Percentiles rank a stretch among this genome's conserved stretches.
phyloP scores from a whole-genome alignment of 192 early-diverging fungal species.

The Kickxella alabastrina region DNA sequence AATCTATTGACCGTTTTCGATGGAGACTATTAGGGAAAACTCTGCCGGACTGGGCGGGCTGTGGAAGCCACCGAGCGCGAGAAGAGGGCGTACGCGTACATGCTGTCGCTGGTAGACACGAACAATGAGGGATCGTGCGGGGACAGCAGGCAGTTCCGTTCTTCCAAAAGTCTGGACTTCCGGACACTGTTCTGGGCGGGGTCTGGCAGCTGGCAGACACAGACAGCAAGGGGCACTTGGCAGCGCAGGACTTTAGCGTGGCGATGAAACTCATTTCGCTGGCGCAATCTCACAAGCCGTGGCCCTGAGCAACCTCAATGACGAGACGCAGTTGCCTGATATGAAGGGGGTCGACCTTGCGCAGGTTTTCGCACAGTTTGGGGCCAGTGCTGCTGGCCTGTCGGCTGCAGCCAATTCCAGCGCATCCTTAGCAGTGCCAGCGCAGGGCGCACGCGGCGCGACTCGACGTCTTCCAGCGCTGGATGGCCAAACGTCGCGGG shows the following conservation, averaged over 20 bases:
- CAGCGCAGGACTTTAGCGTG: constrained; percentile 66
- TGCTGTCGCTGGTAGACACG: constrained; percentile 61
- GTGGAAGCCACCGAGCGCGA: constrained; percentile 59
- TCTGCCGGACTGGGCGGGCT: constrained; percentile 12
- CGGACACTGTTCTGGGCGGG: constrained; percentile 59
- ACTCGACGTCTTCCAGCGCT: constrained; percentile 36
- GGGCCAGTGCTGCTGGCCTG: constrained; percentile 7
- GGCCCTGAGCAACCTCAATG: constrained; percentile 47
- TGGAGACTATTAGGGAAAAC: constrained; percentile 21
- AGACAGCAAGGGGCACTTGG: constrained; percentile 72
- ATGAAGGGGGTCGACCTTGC: constrained; percentile 54
- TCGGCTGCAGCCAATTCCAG: constrained; percentile 6
- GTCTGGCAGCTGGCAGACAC: constrained; percentile 87
- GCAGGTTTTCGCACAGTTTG: neutral
- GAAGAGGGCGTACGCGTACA: constrained; percentile 56
- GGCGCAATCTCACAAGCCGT: constrained; percentile 66
- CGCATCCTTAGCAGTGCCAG: constrained; percentile 3
- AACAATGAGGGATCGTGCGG: constrained; percentile 61
- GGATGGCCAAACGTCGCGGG: constrained; percentile 30
- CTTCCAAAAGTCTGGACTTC: constrained; percentile 68
- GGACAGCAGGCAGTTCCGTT: constrained; percentile 70
- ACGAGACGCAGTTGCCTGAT: constrained; percentile 55
- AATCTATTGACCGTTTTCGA: neutral
- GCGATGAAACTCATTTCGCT: constrained; percentile 88
- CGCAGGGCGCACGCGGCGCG: constrained; percentile 19